Evolutionary conservation across 306 rosid genomes (phyloP).

Genomic region (Cajanus cajan): DNA sequence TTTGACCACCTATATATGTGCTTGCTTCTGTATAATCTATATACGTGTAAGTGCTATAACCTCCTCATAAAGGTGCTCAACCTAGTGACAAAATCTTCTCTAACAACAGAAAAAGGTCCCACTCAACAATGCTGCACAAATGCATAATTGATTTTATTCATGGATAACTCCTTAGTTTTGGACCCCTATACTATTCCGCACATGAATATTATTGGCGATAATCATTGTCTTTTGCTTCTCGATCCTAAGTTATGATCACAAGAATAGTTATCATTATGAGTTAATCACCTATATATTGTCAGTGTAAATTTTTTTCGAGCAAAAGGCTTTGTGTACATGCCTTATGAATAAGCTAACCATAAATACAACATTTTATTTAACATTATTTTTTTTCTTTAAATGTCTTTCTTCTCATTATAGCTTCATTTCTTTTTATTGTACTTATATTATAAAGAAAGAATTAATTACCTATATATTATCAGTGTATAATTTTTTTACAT

Average conservation of each 20-base stretch:
- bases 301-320: too few species aligned
- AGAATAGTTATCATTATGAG: background rate
- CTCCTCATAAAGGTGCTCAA: background rate
- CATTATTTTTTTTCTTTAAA: too few species aligned
- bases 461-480: too few species aligned
- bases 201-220: slow-evolving; percentile 19
- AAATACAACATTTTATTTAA: too few species aligned
- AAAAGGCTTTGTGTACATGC: too few species aligned
- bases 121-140: background rate
- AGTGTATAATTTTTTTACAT: too few species aligned
- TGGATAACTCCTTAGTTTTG: background rate
- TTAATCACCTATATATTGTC: too few species aligned
- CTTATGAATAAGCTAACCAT: too few species aligned
- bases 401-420: too few species aligned
- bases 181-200: slow-evolving; percentile 1
- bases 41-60: background rate
- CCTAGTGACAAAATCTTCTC: background rate
- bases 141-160: background rate
- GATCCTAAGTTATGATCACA: background rate
- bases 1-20: background rate
- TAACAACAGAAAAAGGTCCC: background rate
- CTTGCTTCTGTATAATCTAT: background rate
- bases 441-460: too few species aligned
- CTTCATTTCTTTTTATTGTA: too few species aligned
- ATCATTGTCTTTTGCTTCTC: slow-evolving; percentile 15